phyloP scores from a whole-genome alignment of 176 grass and related monocot species.

The Typha latifolia region DNA sequence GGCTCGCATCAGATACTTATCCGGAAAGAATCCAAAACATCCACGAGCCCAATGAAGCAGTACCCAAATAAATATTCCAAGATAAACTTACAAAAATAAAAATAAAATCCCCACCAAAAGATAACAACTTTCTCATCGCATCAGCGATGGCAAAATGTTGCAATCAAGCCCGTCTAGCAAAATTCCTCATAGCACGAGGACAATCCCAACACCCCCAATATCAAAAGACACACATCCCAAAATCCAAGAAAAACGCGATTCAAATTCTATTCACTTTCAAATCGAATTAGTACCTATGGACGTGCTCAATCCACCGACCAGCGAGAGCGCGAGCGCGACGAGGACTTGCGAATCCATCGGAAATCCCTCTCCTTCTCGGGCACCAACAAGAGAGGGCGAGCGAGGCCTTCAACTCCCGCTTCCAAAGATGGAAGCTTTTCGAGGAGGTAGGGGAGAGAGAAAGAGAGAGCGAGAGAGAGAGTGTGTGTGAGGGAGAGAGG shows the following conservation, averaged over 20 bases:
- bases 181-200: background rate
- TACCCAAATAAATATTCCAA: too few species aligned
- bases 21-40: too few species aligned
- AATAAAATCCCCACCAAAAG: background rate
- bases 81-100: background rate
- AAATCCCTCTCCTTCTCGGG: too few species aligned
- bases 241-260: background rate
- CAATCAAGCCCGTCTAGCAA: background rate
- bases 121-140: background rate
- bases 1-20: too few species aligned
- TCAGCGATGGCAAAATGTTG: background rate
- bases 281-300: constrained; percentile 44
- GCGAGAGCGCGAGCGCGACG: constrained; percentile 66
- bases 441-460: background rate
- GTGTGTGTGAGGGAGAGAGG: background rate
- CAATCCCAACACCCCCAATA: too few species aligned
- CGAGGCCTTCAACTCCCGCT: background rate
- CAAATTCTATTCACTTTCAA: too few species aligned
- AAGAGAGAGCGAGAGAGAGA: background rate
- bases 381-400: constrained; percentile 58
- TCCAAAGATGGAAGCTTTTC: background rate
- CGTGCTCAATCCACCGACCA: constrained; percentile 82
- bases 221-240: background rate
- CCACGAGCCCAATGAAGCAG: too few species aligned
- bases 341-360: constrained; percentile 32